A percentile compares a stretch with the other conserved stretches of the same genome.
Conservation (phyloP, 805 yeast species). For the Wickerhamiella sorbophila region DNA sequence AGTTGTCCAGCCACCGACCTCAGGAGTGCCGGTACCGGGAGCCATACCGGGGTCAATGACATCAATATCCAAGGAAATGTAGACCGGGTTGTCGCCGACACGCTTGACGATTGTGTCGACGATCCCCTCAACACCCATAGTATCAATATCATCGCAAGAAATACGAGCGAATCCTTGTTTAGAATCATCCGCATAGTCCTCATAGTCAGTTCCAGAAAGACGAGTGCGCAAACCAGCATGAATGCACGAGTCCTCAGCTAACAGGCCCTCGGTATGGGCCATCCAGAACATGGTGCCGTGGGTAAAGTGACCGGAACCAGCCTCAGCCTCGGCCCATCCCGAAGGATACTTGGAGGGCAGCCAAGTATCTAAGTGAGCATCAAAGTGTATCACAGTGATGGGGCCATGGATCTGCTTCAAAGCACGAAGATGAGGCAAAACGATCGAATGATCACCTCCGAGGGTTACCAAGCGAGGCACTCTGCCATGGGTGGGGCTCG, state of each 20-base stretch:
- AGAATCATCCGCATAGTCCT: constrained; percentile 53
- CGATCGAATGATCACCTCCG: constrained; percentile 75
- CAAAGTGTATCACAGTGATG: constrained; percentile 64
- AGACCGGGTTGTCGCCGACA: constrained; percentile 56
- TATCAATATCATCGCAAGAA: constrained; percentile 60
- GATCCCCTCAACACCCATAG: constrained; percentile 47
- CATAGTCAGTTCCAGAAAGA: constrained; percentile 43
- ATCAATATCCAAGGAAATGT: constrained; percentile 65
- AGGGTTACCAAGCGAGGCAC: constrained; percentile 56
- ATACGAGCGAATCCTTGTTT: constrained; percentile 56
- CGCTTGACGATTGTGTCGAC: constrained; percentile 37
- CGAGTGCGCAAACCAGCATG: constrained; percentile 72
- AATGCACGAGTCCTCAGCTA: constrained; percentile 40
- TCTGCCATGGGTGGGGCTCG: constrained; percentile 12
- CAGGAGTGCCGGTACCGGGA: constrained; percentile 72
- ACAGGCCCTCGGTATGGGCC: constrained; percentile 54
- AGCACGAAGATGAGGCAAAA: constrained; percentile 59
- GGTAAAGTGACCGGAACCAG: constrained; percentile 48
- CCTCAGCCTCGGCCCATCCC: constrained; percentile 46
- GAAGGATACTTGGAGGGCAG: constrained; percentile 60
- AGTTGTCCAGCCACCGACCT: constrained; percentile 58
- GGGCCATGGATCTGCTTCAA: constrained; percentile 47
- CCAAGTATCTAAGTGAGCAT: constrained; percentile 83
- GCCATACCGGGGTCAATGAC: constrained; percentile 58
- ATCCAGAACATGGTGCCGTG: constrained; percentile 85